Percentiles rank a stretch among this genome's conserved stretches.
phyloP scores from a whole-genome alignment of 2,329 filamentous ascomycete genomes.

The Aspergillus terreus region DNA sequence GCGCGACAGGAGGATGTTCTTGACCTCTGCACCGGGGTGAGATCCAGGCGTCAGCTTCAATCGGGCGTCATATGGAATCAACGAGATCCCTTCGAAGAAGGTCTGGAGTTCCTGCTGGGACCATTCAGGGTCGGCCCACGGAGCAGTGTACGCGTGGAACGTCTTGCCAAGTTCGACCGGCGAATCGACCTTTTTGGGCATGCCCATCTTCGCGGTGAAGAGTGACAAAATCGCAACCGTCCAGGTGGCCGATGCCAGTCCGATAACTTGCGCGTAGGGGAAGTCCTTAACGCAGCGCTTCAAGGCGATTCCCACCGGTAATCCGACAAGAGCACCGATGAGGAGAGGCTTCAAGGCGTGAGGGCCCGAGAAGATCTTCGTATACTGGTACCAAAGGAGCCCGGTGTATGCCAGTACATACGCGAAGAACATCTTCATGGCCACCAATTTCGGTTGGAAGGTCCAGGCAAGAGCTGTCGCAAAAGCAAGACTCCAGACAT shows the following conservation, averaged over 20 bases:
- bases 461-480: conserved; percentile 51
- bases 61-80: conserved; percentile 41
- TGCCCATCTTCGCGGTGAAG: conserved; percentile 46
- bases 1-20: conserved; percentile 38
- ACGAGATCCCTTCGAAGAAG: conserved; percentile 41
- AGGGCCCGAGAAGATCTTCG: conserved; percentile 51
- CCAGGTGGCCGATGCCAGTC: conserved; percentile 50
- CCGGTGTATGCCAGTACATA: conserved; percentile 52
- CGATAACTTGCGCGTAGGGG: conserved; percentile 46
- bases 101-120: conserved; percentile 51
- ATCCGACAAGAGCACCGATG: conserved; percentile 43
- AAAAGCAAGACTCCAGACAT: conserved; percentile 52
- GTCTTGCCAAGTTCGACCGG: conserved; percentile 30
- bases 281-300: conserved; percentile 38
- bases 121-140: conserved; percentile 43
- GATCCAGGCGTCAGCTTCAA: conserved; percentile 38
- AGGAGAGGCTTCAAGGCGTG: conserved; percentile 48
- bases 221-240: conserved; percentile 49
- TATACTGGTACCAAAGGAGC: conserved; percentile 53
- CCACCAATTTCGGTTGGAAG: conserved; percentile 42
- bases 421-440: conserved; percentile 48
- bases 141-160: conserved; percentile 44
- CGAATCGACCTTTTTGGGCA: conserved; percentile 40
- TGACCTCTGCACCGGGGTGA: conserved; percentile 45
- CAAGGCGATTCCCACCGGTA: conserved; percentile 46